Percentiles rank a stretch among this genome's conserved stretches.
phyloP scores from a whole-genome alignment of 345 rosid genomes.

The Sonneratia caseolaris region DNA sequence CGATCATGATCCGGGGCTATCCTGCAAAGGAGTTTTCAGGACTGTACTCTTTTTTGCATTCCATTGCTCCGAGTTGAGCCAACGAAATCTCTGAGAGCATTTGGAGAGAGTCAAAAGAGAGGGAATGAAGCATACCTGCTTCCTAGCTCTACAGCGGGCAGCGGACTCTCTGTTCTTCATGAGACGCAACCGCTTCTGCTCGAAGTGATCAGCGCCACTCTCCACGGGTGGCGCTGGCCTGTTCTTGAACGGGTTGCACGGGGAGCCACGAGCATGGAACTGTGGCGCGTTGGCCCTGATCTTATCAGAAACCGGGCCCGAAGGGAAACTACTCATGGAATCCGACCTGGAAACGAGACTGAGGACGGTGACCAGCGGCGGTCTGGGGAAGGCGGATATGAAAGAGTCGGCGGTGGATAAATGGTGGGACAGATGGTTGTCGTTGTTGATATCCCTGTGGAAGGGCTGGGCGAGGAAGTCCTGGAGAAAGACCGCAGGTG shows the following conservation, averaged over 20 bases:
- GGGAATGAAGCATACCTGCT: neutral
- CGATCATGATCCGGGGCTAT: no score
- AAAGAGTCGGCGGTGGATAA: neutral
- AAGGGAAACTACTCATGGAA: neutral
- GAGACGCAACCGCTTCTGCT: slow-evolving; percentile 1
- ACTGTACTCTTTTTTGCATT: no score
- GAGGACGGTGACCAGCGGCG: neutral
- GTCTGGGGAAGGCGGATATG: neutral
- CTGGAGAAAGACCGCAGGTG: slow-evolving; percentile 1
- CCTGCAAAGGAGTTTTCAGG: no score
- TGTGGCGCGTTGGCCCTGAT: neutral
- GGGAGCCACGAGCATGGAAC: neutral
- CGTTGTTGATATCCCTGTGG: neutral
- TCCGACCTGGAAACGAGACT: neutral
- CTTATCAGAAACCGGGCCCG: neutral
- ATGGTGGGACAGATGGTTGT: neutral
- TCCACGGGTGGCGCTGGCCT: neutral
- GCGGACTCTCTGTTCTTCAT: slow-evolving; percentile 13
- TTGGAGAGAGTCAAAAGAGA: neutral
- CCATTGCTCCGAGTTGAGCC: neutral
- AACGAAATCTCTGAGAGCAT: neutral
- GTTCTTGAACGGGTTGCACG: neutral
- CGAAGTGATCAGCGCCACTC: neutral
- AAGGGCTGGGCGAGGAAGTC: slow-evolving; percentile 8
- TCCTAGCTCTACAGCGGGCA: slow-evolving; percentile 8